Base-by-base conservation (phyloP, 2,329 filamentous ascomycete species). In the Monascus ruber region DNA sequence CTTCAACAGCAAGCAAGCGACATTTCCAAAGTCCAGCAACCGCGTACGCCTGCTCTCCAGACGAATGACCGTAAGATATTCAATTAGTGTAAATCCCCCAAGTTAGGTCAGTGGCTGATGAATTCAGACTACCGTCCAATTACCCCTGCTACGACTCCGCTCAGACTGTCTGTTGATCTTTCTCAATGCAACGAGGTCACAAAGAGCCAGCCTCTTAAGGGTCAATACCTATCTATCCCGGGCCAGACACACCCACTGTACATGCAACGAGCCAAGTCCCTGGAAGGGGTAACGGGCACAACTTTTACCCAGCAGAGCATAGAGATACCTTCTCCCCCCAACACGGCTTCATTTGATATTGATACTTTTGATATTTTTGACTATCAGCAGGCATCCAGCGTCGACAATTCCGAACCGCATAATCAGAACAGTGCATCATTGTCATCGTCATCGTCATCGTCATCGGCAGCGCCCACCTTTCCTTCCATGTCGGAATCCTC, bases 71-170 rank as follows among this genome's bases (percentile, higher is more conserved):
- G 81, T 83, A 67, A 65, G 77, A 59, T 11, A 2, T 8, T 6
- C 3, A 26, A 36, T 17, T 6, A 6, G 17, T 32, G 6, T 36
- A 24, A 17, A 25, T 5, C 2, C 24, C 17, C 37, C 32, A 11
- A 5, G 25, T 27, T 8, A n/a, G 26, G 34, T n/a, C 29, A 9
- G 34, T 7, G 31, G 29, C 52, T 59, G 37, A 65, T 47, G 17
- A 17, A 9, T 27, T 33, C 42, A 79, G 79, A 66, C 47, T 80
- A 77, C 50, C 75, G 76, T 47, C 81, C 81, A 41, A 73, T 79
- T 34, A 85, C 81, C 26, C 81, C 82, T 38, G 74, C 73, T 51
- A 75, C 77, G 38, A 83, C 78, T 17, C 79, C 81, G 9, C 60
- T 65, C 51, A 64, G 60, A 50, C 54, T 57, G 48, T 56, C 60